Evolutionary conservation across 441 rosid species (phyloP).

Genomic region (Erodium trifolium): DNA sequence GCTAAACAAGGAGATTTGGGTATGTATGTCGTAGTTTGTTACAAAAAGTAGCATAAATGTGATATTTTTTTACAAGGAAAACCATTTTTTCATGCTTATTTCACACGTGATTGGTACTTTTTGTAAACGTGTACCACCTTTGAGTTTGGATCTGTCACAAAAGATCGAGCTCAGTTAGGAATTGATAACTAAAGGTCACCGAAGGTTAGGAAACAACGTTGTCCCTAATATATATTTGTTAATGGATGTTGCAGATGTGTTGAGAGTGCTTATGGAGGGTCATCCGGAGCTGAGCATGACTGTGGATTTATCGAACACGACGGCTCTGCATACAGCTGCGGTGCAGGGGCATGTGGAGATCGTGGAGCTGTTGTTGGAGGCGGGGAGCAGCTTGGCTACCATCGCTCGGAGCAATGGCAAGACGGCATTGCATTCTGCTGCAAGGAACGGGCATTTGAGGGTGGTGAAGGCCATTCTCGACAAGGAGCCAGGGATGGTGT

Average conservation of each 20-base stretch:
- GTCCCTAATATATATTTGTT: too few species aligned
- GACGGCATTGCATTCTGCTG: conserved; percentile 79
- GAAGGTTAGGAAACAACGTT: too few species aligned
- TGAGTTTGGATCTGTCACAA: too few species aligned
- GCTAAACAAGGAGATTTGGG: conserved; percentile 92
- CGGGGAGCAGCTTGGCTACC: conserved; percentile 60
- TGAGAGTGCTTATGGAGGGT: conserved; percentile 53
- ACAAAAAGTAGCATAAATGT: too few species aligned
- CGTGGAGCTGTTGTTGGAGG: conserved; percentile 49
- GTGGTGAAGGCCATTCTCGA: conserved; percentile 56
- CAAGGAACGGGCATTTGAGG: conserved; percentile 74
- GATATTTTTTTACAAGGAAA: too few species aligned
- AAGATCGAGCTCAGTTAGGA: too few species aligned
- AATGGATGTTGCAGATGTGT: conserved; percentile 39
- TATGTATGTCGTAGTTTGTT: too few species aligned
- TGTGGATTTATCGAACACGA: conserved; percentile 68
- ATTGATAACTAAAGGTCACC: too few species aligned
- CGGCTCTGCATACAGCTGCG: conserved; percentile 81
- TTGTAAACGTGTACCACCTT: too few species aligned
- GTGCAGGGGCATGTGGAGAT: conserved; percentile 69
- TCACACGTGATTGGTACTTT: too few species aligned
- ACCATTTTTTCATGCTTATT: too few species aligned
- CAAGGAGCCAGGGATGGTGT: conserved; percentile 46
- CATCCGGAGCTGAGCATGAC: conserved; percentile 85
- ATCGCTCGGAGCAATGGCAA: conserved; percentile 86